phyloP scores from a whole-genome alignment of 352 stramenopile genomes.

The Globisporangium spiculum region DNA sequence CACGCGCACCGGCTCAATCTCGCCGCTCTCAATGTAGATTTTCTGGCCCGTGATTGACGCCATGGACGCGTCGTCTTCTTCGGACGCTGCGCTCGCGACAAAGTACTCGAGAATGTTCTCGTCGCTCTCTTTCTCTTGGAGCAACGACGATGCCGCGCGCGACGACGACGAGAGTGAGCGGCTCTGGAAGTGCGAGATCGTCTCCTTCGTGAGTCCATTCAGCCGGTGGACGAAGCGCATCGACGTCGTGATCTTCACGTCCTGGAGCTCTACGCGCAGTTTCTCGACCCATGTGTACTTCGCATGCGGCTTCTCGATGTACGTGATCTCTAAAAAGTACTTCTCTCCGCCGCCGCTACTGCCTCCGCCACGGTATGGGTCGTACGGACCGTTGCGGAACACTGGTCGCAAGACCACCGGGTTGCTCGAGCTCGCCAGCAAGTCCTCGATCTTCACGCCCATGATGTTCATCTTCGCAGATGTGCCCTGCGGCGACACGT shows the following conservation, averaged over 20 bases:
- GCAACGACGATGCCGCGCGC: conserved; percentile 26
- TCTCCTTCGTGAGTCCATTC: conserved; percentile 56
- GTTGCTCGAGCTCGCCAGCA: conserved; percentile 61
- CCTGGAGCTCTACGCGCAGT: conserved; percentile 55
- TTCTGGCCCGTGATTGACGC: conserved; percentile 73
- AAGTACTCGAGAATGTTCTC: conserved; percentile 74
- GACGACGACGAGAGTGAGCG: conserved; percentile 54
- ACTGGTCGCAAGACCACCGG: conserved; percentile 64
- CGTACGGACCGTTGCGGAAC: conserved; percentile 19
- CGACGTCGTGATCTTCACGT: conserved; percentile 68
- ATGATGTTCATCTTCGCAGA: conserved; percentile 67
- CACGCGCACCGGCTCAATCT: conserved; percentile 69
- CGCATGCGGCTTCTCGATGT: conserved; percentile 61
- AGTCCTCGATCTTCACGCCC: conserved; percentile 71
- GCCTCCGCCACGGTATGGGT: conserved; percentile 10
- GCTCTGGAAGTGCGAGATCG: conserved; percentile 63
- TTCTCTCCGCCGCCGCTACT: conserved; percentile 22
- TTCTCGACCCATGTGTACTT: conserved; percentile 75
- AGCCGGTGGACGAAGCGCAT: conserved; percentile 81
- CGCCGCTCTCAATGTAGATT: conserved; percentile 67
- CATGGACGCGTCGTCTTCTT: conserved; percentile 58
- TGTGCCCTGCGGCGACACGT: conserved; percentile 36
- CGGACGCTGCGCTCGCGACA: conserved; percentile 27
- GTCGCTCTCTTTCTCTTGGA: conserved; percentile 30
- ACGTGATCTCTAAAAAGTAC: conserved; percentile 68